Evolutionary conservation across 148 eudicot genomes (phyloP).

Genomic region (Persicaria maculosa): DNA sequence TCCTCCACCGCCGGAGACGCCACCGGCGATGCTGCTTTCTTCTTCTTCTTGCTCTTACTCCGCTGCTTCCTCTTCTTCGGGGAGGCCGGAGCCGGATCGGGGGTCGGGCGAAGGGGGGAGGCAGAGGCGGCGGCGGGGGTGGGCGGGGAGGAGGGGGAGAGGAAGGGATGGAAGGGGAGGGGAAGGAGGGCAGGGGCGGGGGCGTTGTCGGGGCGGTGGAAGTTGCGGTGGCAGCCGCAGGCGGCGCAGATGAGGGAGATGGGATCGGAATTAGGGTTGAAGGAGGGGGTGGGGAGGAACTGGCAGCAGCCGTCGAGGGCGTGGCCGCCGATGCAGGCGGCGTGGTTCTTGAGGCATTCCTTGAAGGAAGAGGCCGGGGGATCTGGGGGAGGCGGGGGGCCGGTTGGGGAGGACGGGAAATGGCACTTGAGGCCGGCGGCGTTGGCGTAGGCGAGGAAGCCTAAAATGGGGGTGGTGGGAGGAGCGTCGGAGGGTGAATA

Average conservation of each 20-base stretch:
- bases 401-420: slow-evolving; percentile 13
- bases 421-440: slow-evolving; percentile 18
- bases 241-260: slow-evolving; percentile 62
- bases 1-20: not conserved
- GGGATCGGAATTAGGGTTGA: slow-evolving; percentile 23
- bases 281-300: slow-evolving; percentile 59
- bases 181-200: slow-evolving; percentile 20
- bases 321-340: slow-evolving; percentile 70
- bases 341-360: slow-evolving; percentile 77
- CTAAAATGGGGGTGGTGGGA: not conserved
- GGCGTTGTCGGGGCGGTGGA: slow-evolving; percentile 60
- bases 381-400: slow-evolving; percentile 10
- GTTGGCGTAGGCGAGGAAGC: slow-evolving; percentile 21
- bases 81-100: no score
- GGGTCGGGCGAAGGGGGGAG: no score
- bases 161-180: slow-evolving; percentile 19
- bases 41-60: no score
- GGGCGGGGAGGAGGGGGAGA: not conserved
- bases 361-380: slow-evolving; percentile 31
- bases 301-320: slow-evolving; percentile 86
- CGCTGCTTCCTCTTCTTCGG: no score
- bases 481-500: not conserved
- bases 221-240: slow-evolving; percentile 86
- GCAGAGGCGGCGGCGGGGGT: no score
- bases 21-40: not conserved